Evolutionary conservation across 1,284 basidiomycete species (phyloP).

Genomic region (Crucibulum cyathiforme): DNA sequence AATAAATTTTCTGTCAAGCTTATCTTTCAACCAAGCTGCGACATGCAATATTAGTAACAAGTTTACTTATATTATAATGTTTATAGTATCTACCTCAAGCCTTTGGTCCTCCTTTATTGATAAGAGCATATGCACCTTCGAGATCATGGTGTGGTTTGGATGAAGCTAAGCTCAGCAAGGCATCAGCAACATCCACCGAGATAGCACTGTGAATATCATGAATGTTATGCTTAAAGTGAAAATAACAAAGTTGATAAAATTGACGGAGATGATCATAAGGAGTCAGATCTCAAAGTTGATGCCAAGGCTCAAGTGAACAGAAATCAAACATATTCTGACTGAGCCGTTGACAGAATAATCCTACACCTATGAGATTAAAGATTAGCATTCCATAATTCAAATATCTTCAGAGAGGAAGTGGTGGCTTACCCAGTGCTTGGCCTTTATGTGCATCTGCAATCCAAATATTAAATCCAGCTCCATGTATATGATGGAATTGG

Average conservation of each 20-base stretch:
- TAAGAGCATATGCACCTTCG: slow-evolving; percentile 15
- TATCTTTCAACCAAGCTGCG: slow-evolving; percentile 31
- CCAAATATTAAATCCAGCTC: slow-evolving; percentile 19
- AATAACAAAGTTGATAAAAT: slow-evolving; percentile 16
- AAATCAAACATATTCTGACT: neutral
- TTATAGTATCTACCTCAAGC: slow-evolving; percentile 12
- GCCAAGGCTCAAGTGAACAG: neutral
- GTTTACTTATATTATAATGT: no score
- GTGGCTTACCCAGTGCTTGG: slow-evolving; percentile 20
- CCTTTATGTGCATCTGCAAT: slow-evolving; percentile 31
- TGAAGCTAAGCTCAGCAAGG: slow-evolving; percentile 27
- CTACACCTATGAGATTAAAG: neutral
- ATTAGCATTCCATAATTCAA: neutral
- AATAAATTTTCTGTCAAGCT: slow-evolving; percentile 17
- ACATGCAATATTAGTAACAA: neutral
- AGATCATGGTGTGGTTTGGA: slow-evolving; percentile 21
- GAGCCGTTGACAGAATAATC: neutral
- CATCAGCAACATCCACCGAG: slow-evolving; percentile 8
- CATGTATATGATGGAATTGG: slow-evolving; percentile 28
- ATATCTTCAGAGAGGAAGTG: neutral
- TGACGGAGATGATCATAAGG: slow-evolving; percentile 23
- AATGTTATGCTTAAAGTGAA: slow-evolving; percentile 24
- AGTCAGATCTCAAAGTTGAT: neutral
- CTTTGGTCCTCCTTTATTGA: slow-evolving; percentile 18
- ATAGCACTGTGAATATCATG: slow-evolving; percentile 10